Evolutionary conservation across 1,284 basidiomycete species (phyloP).

Genomic region (Boletus holoroseus): DNA sequence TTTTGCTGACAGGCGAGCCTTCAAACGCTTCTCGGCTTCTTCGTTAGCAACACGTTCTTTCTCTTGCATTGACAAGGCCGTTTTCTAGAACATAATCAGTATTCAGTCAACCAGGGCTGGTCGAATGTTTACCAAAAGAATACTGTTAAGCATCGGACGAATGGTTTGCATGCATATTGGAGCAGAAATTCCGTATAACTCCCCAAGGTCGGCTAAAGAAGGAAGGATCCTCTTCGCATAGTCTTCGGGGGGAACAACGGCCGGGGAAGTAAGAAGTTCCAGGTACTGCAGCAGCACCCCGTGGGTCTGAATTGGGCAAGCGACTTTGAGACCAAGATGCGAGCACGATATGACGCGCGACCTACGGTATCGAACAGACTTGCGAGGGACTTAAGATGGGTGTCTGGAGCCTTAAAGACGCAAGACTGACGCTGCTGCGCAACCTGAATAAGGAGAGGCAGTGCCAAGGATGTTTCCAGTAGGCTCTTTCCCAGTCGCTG

Average conservation of each 20-base stretch:
- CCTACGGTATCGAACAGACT: slow-evolving; percentile 80
- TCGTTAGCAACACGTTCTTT: slow-evolving; percentile 61
- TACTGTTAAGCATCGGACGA: slow-evolving; percentile 69
- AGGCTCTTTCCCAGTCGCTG: slow-evolving; percentile 66
- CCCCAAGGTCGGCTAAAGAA: slow-evolving; percentile 63
- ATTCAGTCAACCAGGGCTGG: slow-evolving; percentile 1
- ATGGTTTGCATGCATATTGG: slow-evolving; percentile 90
- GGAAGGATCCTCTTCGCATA: slow-evolving; percentile 67
- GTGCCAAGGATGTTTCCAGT: slow-evolving; percentile 65
- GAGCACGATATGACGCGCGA: slow-evolving; percentile 29
- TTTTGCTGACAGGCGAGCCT: slow-evolving; percentile 70
- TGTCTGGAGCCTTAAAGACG: slow-evolving; percentile 64
- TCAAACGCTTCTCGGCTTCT: slow-evolving; percentile 70
- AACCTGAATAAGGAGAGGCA: slow-evolving; percentile 83
- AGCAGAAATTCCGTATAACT: slow-evolving; percentile 71
- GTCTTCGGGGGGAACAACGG: slow-evolving; percentile 53
- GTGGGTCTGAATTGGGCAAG: slow-evolving; percentile 51
- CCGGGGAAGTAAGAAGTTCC: slow-evolving; percentile 63
- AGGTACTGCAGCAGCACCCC: slow-evolving; percentile 73
- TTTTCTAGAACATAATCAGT: slow-evolving; percentile 38
- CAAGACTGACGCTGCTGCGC: slow-evolving; percentile 83
- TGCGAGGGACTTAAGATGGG: slow-evolving; percentile 80
- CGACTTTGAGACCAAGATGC: slow-evolving; percentile 17
- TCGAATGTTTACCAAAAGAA: slow-evolving; percentile 50
- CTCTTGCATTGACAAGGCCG: slow-evolving; percentile 56